Conservation (phyloP, 2,329 filamentous ascomycete genomes). For the Alternaria infectoria region DNA sequence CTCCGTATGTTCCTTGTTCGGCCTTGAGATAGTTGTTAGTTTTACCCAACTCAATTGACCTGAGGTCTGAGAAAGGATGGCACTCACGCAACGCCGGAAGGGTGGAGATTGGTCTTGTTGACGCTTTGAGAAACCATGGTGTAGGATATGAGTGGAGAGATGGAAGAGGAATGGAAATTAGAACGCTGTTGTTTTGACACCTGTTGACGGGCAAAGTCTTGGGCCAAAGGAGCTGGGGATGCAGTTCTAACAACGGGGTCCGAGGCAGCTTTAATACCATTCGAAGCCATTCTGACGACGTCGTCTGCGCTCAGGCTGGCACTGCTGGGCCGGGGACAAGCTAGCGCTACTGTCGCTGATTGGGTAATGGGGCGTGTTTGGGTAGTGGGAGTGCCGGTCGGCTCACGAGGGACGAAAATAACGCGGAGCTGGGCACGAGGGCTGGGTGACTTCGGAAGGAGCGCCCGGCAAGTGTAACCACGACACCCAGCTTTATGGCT, state of each 20-base stretch:
- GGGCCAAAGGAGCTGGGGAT: constrained; percentile 56
- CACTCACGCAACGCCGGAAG: constrained; percentile 85
- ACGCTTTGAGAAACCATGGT: constrained; percentile 62
- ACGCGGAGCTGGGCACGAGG: constrained; percentile 28
- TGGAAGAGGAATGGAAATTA: constrained; percentile 65
- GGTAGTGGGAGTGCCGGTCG: constrained; percentile 27
- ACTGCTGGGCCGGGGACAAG: constrained; percentile 29
- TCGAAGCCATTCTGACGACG: constrained; percentile 41
- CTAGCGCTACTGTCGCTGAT: constrained; percentile 30
- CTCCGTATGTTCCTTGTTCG: constrained; percentile 88
- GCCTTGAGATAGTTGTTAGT: constrained; percentile 59
- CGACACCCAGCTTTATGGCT: constrained; percentile 15
- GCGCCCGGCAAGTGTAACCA: constrained; percentile 24
- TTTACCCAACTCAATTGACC: neutral
- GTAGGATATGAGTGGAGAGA: constrained; percentile 46
- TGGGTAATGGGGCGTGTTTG: constrained; percentile 24
- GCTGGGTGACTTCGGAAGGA: constrained; percentile 28
- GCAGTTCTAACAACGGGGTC: constrained; percentile 44
- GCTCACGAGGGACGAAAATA: constrained; percentile 37
- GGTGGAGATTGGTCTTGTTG: constrained; percentile 93
- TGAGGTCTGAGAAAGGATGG: constrained; percentile 5
- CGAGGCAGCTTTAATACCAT: constrained; percentile 46
- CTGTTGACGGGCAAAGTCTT: constrained; percentile 65
- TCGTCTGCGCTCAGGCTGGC: constrained; percentile 27
- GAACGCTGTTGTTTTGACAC: constrained; percentile 63